Evolutionary conservation across 306 rosid genomes (phyloP), one percentile per base, ranked within the genome.

Genomic region (Dryas octopetala): DNA sequence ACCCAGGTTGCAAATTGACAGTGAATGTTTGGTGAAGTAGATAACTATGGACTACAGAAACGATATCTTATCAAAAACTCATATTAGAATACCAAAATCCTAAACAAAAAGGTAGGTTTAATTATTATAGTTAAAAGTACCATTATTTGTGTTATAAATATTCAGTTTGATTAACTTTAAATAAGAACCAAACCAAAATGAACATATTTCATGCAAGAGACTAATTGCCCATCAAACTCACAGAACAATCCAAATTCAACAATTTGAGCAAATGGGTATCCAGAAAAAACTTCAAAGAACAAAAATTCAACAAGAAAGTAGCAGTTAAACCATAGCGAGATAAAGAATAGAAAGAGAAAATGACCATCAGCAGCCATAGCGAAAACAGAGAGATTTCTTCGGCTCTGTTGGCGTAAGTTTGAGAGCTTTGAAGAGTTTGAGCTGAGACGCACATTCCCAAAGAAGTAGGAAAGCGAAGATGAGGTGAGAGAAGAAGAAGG

Each of bases 301-400:
- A 15, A 64, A 41, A 62, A 53, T 76, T 68, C n/a, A 51, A 17
- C 41, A 47, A 15, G 49, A 46, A 52, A 61, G 28, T 13, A 7
- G 68, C 3, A 26, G 62, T 5, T 13, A 45, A 67, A 73, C 54
- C 9, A 13, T 5, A 13, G 3, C 2, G 68, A 7, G 32, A 51
- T 5, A 16, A 45, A 16, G 28, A 19, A 55, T 49, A 28, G 73
- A 59, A 79, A 57, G 48, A 66, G 41, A 75, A 71, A 59, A 6
- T 74, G 55, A 94, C 98, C 98, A 28, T 95, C 97, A 11, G 89
- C 75, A 16, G 97, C 85, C 96, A 91, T 90, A 67, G 98, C 93
- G 51, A 85, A 76, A 65, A 91, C 91, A 68, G 93, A 89, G 4
- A 90, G 77, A 76, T 78, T 86, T 78, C 86, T 87, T 68, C 78